These are phyloP conservation scores for Sherardia arvensis DNA, from an alignment of 257 asterid species.

Conservation along the genomic window DNA sequence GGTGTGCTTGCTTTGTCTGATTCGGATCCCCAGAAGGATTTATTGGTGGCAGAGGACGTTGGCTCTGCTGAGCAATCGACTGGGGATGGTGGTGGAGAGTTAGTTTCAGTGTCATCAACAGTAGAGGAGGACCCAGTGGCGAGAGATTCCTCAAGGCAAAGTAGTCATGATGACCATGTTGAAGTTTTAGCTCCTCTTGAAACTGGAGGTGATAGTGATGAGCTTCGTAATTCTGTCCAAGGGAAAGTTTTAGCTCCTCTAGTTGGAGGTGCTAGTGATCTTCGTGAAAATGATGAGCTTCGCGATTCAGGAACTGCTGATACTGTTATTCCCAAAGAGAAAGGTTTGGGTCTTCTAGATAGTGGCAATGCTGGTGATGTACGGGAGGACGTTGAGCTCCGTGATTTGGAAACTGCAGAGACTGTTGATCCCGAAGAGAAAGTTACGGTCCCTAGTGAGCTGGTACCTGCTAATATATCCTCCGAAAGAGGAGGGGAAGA, in stretches of 20 bases:
- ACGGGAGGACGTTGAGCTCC: conserved; percentile 25
- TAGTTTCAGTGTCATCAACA: conserved; percentile 15
- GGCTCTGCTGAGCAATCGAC: conserved; percentile 24
- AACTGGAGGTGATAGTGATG: conserved; percentile 28
- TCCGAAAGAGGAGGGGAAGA: conserved; percentile 40
- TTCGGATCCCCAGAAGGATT: conserved; percentile 24
- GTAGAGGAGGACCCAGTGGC: conserved; percentile 13
- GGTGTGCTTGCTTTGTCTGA: conserved; percentile 28
- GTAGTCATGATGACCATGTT: conserved; percentile 7
- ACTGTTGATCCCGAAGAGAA: conserved; percentile 23
- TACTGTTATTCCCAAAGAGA: conserved; percentile 21
- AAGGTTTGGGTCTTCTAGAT: conserved; percentile 16
- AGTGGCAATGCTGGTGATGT: conserved; percentile 27
- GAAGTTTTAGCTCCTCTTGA: conserved; percentile 19
- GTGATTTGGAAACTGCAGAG: conserved; percentile 20
- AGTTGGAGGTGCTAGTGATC: conserved; percentile 26
- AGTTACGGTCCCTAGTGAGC: conserved; percentile 19
- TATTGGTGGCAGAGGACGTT: conserved; percentile 20
- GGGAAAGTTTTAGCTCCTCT: conserved; percentile 18
- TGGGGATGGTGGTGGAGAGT: conserved; percentile 25
- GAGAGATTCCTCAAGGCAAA: conserved; percentile 28
- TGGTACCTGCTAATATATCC: conserved; percentile 29
- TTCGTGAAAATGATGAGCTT: conserved; percentile 25
- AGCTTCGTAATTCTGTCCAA: conserved; percentile 20
- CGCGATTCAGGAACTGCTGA: conserved; percentile 21